Percentiles rank a stretch among this genome's conserved stretches.
Conservation (phyloP, 1,139 yeast genomes). For the Saccharomyces hybrid region DNA sequence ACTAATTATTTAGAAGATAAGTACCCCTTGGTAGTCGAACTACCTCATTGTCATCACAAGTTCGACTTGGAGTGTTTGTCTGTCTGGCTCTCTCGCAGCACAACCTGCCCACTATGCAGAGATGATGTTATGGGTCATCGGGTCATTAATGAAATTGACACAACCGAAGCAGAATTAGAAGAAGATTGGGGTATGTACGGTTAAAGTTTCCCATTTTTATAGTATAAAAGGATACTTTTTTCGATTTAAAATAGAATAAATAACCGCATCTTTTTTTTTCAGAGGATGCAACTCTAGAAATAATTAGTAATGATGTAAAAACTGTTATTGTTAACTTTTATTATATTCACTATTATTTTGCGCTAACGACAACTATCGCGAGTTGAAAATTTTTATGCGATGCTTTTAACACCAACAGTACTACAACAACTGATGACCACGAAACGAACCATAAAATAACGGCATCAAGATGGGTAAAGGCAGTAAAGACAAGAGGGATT, state of each 20-base stretch:
- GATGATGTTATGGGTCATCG: conserved; percentile 53
- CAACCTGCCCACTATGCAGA: conserved; percentile 87
- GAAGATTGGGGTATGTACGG: conserved; percentile 78
- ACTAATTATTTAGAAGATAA: conserved; percentile 61
- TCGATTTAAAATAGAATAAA: neutral
- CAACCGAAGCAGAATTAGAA: conserved; percentile 59
- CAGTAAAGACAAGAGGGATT: conserved; percentile 89
- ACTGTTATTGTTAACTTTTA: neutral
- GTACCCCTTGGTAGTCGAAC: conserved; percentile 69
- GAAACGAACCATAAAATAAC: neutral
- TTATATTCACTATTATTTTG: neutral
- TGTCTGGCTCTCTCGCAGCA: conserved; percentile 76
- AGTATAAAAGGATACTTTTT: neutral
- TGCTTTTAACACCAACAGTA: neutral
- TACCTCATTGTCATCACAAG: conserved; percentile 70
- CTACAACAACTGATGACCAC: neutral
- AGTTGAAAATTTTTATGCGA: neutral
- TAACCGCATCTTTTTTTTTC: neutral
- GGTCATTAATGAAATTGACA: conserved; percentile 39
- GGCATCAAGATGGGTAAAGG: conserved; percentile 70
- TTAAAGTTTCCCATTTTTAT: conserved; percentile 22
- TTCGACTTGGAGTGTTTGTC: conserved; percentile 88
- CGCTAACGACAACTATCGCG: neutral
- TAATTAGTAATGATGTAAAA: too few relatives aligned
- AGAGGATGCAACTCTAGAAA: too few relatives aligned